Conservation (phyloP, 2,329 filamentous ascomycete genomes). For the Penicillium sp. region DNA sequence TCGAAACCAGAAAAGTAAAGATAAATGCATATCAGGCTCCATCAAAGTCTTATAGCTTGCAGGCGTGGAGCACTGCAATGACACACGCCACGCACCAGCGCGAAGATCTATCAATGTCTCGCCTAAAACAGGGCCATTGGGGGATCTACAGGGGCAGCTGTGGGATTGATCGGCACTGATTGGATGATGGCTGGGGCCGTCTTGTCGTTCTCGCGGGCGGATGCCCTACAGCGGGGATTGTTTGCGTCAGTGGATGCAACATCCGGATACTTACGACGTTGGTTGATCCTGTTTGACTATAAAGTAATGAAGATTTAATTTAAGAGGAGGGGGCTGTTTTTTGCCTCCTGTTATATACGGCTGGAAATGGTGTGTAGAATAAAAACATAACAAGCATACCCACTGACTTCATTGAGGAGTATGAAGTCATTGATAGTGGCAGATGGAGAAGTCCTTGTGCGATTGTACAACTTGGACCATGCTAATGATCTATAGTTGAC, state of each 20-base stretch:
- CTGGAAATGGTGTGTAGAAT: background rate
- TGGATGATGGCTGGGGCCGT: constrained; percentile 1
- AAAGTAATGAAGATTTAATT: background rate
- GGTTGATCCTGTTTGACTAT: background rate
- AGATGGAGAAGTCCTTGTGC: background rate
- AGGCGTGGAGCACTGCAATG: background rate
- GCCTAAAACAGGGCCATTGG: constrained; percentile 1
- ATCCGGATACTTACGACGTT: background rate
- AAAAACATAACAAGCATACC: background rate
- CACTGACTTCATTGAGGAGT: background rate
- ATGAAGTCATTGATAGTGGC: background rate
- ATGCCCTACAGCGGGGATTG: background rate
- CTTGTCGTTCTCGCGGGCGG: background rate
- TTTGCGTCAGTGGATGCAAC: background rate
- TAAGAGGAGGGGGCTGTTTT: background rate
- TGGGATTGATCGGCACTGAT: constrained; percentile 3
- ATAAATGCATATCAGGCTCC: background rate
- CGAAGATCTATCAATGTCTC: constrained; percentile 3
- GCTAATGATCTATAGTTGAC: background rate
- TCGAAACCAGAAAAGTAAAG: background rate
- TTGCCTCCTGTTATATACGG: background rate
- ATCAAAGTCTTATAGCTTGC: constrained; percentile 9
- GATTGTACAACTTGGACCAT: background rate
- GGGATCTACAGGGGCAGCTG: constrained; percentile 9
- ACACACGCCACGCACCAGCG: constrained; percentile 1